Percentiles rank a stretch among this genome's conserved stretches.
These are phyloP conservation scores for Camelina hispida DNA, from an alignment of 345 rosid genomes.

Conservation along the genomic window DNA sequence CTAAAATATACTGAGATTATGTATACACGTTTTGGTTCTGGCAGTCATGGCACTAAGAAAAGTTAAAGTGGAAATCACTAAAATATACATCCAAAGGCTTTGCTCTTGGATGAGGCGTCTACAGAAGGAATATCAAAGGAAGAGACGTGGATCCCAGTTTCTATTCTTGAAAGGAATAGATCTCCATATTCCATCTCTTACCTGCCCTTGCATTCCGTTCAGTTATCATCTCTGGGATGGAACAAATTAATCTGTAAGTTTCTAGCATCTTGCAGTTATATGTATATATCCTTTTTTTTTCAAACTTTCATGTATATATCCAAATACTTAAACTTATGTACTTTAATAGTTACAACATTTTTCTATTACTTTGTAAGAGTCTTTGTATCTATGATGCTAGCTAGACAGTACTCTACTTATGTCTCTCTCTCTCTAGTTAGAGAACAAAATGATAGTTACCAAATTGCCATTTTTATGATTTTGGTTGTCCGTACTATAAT, in stretches of 20 bases:
- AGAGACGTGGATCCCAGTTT: constrained; percentile 88
- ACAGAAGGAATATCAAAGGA: constrained; percentile 74
- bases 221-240: constrained; percentile 76
- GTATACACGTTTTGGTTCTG: constrained; percentile 35
- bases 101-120: constrained; percentile 95
- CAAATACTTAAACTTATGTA: constrained; percentile 8
- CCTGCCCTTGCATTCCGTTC: constrained; percentile 88
- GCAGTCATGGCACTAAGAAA: constrained; percentile 73
- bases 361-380: constrained; percentile 5
- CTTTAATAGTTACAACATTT: neutral
- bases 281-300: neutral
- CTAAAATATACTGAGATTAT: constrained; percentile 37
- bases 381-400: neutral
- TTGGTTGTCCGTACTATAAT: constrained; percentile 1
- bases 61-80: constrained; percentile 77
- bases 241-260: constrained; percentile 83
- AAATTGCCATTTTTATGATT: constrained; percentile 6
- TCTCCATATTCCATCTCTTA: constrained; percentile 88
- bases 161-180: constrained; percentile 87
- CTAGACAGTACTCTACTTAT: constrained; percentile 4
- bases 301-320: neutral
- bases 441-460: constrained; percentile 5
- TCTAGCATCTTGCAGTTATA: constrained; percentile 16
- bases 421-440: neutral
- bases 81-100: constrained; percentile 78